Evolutionary conservation across 331 rosid species (phyloP).

Genomic region (Acacia concinna): DNA sequence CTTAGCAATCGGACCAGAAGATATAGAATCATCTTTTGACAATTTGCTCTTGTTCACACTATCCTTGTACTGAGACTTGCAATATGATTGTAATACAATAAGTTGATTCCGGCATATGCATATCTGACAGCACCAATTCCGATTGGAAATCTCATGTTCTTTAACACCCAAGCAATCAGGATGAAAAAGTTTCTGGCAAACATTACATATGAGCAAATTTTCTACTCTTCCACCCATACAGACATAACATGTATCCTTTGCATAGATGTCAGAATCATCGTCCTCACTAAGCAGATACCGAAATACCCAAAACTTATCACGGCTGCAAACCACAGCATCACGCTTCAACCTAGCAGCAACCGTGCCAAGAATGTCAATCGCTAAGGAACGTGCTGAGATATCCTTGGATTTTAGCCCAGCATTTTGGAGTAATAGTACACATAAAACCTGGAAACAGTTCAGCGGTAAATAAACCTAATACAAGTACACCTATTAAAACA

Average conservation of each 20-base stretch:
- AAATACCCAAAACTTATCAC: conserved; percentile 77
- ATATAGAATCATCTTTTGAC: conserved; percentile 47
- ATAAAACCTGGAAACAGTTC: conserved; percentile 74
- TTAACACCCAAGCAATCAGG: conserved; percentile 76
- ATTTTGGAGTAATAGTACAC: conserved; percentile 87
- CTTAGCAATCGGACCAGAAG: conserved; percentile 44
- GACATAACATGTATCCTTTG: conserved; percentile 70
- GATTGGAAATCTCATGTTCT: conserved; percentile 73
- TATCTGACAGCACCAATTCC: conserved; percentile 79
- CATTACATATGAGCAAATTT: conserved; percentile 56
- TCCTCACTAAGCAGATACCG: conserved; percentile 60
- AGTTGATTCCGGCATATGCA: conserved; percentile 85
- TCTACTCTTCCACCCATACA: conserved; percentile 72
- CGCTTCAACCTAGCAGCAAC: conserved; percentile 99
- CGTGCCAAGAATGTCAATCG: conserved; percentile 95
- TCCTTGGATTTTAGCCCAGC: conserved; percentile 94
- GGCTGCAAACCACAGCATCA: conserved; percentile 74
- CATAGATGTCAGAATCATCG: conserved; percentile 39
- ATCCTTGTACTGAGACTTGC: conserved; percentile 72
- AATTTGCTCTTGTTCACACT: conserved; percentile 47
- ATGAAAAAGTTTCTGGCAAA: conserved; percentile 86
- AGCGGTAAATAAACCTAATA: conserved; percentile 29
- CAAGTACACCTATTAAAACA: conserved; percentile 26
- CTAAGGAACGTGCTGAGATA: conserved; percentile 77
- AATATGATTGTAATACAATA: conserved; percentile 74